These are phyloP conservation scores for Proliferodiscus dingleyae DNA, from an alignment of 2,329 filamentous ascomycete genomes.

Conservation along the genomic window DNA sequence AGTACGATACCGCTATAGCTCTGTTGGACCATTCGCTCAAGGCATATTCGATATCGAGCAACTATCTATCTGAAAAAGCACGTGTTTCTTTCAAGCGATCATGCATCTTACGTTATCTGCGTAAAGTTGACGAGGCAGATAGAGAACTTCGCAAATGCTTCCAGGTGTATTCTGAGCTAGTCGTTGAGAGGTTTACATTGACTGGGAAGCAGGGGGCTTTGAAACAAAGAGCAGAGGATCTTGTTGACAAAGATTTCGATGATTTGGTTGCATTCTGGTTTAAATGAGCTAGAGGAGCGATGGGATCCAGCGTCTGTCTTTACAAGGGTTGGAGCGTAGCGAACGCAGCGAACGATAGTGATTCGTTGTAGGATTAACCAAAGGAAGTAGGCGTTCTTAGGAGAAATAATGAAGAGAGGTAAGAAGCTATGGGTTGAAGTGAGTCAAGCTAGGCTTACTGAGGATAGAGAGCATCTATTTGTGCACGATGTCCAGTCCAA, in stretches of 20 bases:
- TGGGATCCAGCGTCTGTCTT: too few relatives aligned
- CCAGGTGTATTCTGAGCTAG: background rate
- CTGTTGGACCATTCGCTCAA: background rate
- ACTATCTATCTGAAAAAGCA: background rate
- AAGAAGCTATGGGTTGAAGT: too few relatives aligned
- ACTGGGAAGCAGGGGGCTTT: background rate
- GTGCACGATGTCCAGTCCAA: too few relatives aligned
- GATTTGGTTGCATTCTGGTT: conserved; percentile 5
- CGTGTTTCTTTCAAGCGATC: too few relatives aligned
- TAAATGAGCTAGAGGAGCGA: too few relatives aligned
- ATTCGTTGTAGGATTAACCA: too few relatives aligned
- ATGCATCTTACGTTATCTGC: background rate
- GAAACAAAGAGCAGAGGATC: background rate
- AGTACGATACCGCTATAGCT: conserved; percentile 4
- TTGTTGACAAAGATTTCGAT: conserved; percentile 2
- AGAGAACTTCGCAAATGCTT: conserved; percentile 1
- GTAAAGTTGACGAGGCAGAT: background rate
- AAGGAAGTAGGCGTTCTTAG: too few relatives aligned
- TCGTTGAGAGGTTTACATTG: background rate
- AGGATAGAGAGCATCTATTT: too few relatives aligned
- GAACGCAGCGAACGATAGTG: too few relatives aligned
- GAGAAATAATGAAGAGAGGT: too few relatives aligned
- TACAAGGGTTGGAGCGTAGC: too few relatives aligned
- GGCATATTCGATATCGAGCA: background rate
- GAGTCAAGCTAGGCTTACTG: too few relatives aligned